Percentiles rank a stretch among this genome's conserved stretches.
Evolutionary conservation across 352 stramenopile species (phyloP).

Genomic region (Stramenopiles sp.): DNA sequence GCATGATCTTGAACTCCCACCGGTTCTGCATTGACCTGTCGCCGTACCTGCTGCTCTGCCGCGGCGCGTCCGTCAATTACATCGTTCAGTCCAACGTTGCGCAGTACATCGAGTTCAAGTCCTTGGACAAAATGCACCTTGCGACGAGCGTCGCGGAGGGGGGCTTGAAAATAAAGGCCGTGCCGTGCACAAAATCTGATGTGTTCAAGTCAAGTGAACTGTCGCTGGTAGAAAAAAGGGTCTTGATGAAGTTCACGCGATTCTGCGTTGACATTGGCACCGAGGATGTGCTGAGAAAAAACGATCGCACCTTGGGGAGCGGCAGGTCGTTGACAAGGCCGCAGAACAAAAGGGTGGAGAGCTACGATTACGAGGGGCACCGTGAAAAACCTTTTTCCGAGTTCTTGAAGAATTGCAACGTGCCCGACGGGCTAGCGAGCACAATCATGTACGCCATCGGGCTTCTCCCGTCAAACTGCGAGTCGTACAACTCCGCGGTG

Average conservation of each 20-base stretch:
- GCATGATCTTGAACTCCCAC: slow-evolving; percentile 26
- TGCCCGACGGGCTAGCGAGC: slow-evolving; percentile 46
- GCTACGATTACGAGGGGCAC: slow-evolving; percentile 12
- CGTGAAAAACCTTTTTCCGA: slow-evolving; percentile 33
- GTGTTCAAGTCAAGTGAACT: slow-evolving; percentile 61
- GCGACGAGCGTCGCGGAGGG: slow-evolving; percentile 13
- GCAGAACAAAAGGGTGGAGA: slow-evolving; percentile 50
- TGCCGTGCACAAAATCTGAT: slow-evolving; percentile 64
- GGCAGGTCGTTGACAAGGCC: slow-evolving; percentile 50
- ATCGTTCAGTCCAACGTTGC: slow-evolving; percentile 56
- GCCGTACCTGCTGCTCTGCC: slow-evolving; percentile 48
- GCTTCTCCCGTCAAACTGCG: slow-evolving; percentile 28
- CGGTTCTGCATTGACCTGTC: slow-evolving; percentile 49
- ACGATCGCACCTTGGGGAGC: slow-evolving; percentile 48
- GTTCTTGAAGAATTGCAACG: slow-evolving; percentile 38
- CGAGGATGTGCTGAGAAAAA: slow-evolving; percentile 51
- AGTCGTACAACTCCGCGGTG: slow-evolving; percentile 24
- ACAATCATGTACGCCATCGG: slow-evolving; percentile 60
- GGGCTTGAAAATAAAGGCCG: slow-evolving; percentile 38
- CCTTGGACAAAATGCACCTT: slow-evolving; percentile 27
- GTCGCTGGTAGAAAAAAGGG: slow-evolving; percentile 55
- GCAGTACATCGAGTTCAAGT: slow-evolving; percentile 60
- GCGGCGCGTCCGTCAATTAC: slow-evolving; percentile 46
- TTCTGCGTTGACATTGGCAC: slow-evolving; percentile 55
- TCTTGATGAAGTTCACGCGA: slow-evolving; percentile 69